A percentile compares a stretch with the other conserved stretches of the same genome.
Evolutionary conservation across 345 rosid species (phyloP).

Genomic region (Acer saccharum): DNA sequence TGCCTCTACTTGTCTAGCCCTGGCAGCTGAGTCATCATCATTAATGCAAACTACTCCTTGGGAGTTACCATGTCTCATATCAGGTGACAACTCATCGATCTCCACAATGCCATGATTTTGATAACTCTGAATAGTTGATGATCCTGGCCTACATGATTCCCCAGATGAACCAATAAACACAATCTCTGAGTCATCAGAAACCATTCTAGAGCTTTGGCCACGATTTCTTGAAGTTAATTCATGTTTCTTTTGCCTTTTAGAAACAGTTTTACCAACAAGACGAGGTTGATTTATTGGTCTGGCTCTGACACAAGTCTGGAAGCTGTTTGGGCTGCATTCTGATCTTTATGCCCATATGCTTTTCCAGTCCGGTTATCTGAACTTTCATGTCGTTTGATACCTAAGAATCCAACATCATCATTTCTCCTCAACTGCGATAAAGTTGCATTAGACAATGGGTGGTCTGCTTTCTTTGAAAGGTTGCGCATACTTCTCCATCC

Average conservation of each 20-base stretch:
- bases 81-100: conserved; percentile 51
- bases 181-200: conserved; percentile 45
- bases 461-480: conserved; percentile 24
- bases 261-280: conserved; percentile 17
- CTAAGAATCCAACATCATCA: conserved; percentile 25
- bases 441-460: conserved; percentile 10
- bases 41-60: conserved; percentile 26
- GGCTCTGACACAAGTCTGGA: conserved; percentile 30
- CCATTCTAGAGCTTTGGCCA: conserved; percentile 38
- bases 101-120: conserved; percentile 30
- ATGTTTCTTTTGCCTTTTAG: conserved; percentile 43
- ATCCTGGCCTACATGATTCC: conserved; percentile 63
- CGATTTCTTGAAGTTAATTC: conserved; percentile 40
- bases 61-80: conserved; percentile 24
- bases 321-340: conserved; percentile 22
- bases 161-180: conserved; percentile 53
- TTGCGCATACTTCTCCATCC: conserved; percentile 66
- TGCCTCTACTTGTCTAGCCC: conserved; percentile 82
- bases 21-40: conserved; percentile 49
- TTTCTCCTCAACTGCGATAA: conserved; percentile 18
- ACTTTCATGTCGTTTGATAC: conserved; percentile 26
- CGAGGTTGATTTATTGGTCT: conserved; percentile 20
- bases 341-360: conserved; percentile 21
- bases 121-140: conserved; percentile 39
- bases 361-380: conserved; percentile 30